Conservation (phyloP, 169 alveolate genomes). For the Plasmodium reichenowi region DNA sequence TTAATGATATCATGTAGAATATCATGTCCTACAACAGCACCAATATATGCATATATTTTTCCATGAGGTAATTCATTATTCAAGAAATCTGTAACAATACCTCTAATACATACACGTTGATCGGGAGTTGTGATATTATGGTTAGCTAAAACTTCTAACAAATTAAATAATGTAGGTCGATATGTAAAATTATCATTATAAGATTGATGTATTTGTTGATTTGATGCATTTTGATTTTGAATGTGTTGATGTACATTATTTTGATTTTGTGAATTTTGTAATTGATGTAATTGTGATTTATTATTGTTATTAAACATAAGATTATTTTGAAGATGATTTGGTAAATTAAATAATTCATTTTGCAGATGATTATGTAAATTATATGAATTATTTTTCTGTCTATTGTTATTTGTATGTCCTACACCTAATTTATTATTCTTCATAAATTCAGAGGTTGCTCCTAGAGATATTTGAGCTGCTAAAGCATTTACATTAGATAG, state of each 20-base stretch:
- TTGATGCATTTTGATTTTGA: neutral
- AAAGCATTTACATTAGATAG: conserved; percentile 5
- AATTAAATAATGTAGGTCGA: conserved; percentile 90
- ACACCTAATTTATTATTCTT: conserved; percentile 41
- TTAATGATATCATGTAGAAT: conserved; percentile 87
- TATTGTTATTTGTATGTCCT: conserved; percentile 1
- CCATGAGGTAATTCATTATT: conserved; percentile 91
- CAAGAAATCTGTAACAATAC: conserved; percentile 89
- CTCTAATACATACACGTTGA: conserved; percentile 92
- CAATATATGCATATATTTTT: conserved; percentile 90
- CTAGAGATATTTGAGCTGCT: conserved; percentile 12
- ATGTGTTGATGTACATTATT: conserved; percentile 12
- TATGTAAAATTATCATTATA: conserved; percentile 45
- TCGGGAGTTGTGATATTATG: conserved; percentile 91
- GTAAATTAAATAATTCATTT: neutral
- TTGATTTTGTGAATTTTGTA: conserved; percentile 1
- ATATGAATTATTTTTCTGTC: conserved; percentile 37
- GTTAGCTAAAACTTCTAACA: conserved; percentile 89
- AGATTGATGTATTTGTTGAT: conserved; percentile 22
- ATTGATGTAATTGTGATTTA: neutral
- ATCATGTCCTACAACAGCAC: conserved; percentile 92
- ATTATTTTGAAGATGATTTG: neutral
- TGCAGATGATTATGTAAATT: conserved; percentile 21
- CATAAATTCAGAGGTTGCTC: conserved; percentile 17
- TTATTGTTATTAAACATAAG: conserved; percentile 8